Evolutionary conservation across 2,329 filamentous ascomycete species (phyloP), one percentile per base, ranked within the genome.

Genomic region (Emergomyces pasteurianus): DNA sequence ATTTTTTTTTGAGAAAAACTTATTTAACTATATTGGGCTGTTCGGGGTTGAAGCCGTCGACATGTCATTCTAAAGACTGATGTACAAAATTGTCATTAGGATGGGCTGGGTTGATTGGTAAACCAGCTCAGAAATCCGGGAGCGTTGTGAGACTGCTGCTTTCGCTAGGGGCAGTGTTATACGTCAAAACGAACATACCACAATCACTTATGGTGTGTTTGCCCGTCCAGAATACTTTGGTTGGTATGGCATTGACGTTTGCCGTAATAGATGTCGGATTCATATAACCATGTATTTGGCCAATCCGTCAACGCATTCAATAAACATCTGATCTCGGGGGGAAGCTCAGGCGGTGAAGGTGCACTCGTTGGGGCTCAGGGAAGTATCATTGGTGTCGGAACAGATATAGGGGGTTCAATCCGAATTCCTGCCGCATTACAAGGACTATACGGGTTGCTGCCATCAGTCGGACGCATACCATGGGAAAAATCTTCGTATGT

Each of bases 181-280:
- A 81, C 67, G 79, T 81, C 64, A 83, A 83, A 72, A 83, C 81
- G 0, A 82, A 80, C 64, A 78, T 83, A 6, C 80, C 81, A 0
- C 85, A 83, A 1, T 83, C 83, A 10, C 85, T 87, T 79, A 87
- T 88, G 84, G 86, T 86, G 58, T 80, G 83, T 57, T 14, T 86
- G 88, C 68, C 82, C 79, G 1, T 82, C 86, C 18, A 88, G 87
- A 86, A 86, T 65, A 77, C 82, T 1, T 83, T n/a, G 2, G 9
- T 26, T 43, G 12, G 12, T 26, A 16, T 43, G 1, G 1, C 50
- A 3, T n/a, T 49, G 28, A 56, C 43, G 7, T 12, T 38, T 42
- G 14, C 38, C 7, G 6, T 12, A 9, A 16, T 21, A 57, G 54
- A 57, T 57, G 54, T 57, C 54, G 23, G 54, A 57, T 57, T 57